Percentiles rank a stretch among this genome's conserved stretches.
These are phyloP conservation scores for Botrytis deweyae DNA, from an alignment of 2,329 filamentous ascomycete genomes.

Conservation along the genomic window DNA sequence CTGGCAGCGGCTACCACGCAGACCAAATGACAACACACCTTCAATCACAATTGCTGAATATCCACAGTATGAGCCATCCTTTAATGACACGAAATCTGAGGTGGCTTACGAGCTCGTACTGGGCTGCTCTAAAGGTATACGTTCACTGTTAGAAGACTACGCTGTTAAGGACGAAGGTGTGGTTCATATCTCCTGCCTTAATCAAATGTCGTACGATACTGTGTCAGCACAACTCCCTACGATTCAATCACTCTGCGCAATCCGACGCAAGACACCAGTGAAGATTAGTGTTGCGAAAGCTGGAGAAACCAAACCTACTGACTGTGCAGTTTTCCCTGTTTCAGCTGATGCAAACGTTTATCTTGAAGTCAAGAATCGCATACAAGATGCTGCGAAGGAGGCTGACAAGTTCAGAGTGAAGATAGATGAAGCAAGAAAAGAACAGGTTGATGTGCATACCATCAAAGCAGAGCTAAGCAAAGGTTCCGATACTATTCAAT, in stretches of 20 bases:
- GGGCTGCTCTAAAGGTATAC: not conserved
- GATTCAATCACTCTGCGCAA: not conserved
- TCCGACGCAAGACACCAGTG: not conserved
- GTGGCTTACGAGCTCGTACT: not conserved
- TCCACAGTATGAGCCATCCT: not conserved
- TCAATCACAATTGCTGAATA: not conserved
- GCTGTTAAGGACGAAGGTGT: not conserved
- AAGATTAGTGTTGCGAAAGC: not conserved
- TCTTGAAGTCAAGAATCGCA: not conserved
- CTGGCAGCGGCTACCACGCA: not conserved
- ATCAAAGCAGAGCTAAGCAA: not conserved
- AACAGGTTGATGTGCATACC: not conserved
- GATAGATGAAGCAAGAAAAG: not conserved
- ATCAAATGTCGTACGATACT: not conserved
- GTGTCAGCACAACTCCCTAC: not conserved
- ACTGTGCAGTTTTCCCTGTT: not conserved
- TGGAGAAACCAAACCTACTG: not conserved
- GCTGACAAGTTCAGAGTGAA: not conserved
- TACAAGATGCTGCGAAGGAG: not conserved
- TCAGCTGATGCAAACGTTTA: not conserved
- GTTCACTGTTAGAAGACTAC: not conserved
- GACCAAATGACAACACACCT: not conserved
- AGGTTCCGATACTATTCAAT: not conserved
- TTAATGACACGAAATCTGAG: not conserved
- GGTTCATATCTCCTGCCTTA: not conserved